These are phyloP conservation scores for Aspergillus cejpii DNA, from an alignment of 2,329 filamentous ascomycete genomes.

Conservation along the genomic window DNA sequence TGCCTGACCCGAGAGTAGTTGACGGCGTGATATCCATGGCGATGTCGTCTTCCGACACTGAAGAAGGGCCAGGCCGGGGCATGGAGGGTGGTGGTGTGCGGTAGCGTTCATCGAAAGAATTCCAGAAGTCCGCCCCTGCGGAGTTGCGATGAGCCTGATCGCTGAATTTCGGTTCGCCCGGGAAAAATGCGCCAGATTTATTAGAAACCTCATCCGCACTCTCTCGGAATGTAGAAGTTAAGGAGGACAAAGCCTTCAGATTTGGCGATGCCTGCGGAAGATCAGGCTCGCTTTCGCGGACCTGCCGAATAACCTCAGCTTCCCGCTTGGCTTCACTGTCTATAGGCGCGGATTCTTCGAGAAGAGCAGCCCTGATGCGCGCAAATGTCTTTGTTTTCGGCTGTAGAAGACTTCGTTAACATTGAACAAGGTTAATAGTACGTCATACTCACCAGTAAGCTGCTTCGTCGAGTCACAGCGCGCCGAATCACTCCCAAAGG, in stretches of 20 bases:
- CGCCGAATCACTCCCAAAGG: conserved; percentile 73
- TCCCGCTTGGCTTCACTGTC: conserved; percentile 86
- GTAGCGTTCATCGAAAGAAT: conserved; percentile 63
- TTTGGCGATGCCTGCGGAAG: conserved; percentile 41
- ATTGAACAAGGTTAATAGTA: neutral
- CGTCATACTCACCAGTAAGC: conserved; percentile 63
- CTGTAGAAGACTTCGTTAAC: conserved; percentile 40
- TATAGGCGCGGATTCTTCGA: conserved; percentile 79
- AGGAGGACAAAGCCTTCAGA: conserved; percentile 41
- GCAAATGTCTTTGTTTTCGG: conserved; percentile 96
- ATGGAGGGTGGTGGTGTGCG: conserved; percentile 59
- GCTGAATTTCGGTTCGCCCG: conserved; percentile 65
- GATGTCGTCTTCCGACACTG: conserved; percentile 38
- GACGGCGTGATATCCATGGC: conserved; percentile 38
- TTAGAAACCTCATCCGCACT: conserved; percentile 15
- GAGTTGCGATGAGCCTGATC: conserved; percentile 66
- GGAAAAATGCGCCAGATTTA: conserved; percentile 32
- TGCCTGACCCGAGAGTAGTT: conserved; percentile 22
- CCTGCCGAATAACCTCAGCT: conserved; percentile 91
- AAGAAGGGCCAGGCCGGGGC: conserved; percentile 51
- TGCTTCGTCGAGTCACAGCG: conserved; percentile 78
- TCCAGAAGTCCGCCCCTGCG: conserved; percentile 69
- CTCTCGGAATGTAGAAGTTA: conserved; percentile 39
- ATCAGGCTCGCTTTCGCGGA: conserved; percentile 77
- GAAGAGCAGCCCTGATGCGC: conserved; percentile 78